Conservation (phyloP, 1,139 yeast species). For the Nadsonia commutata region DNA sequence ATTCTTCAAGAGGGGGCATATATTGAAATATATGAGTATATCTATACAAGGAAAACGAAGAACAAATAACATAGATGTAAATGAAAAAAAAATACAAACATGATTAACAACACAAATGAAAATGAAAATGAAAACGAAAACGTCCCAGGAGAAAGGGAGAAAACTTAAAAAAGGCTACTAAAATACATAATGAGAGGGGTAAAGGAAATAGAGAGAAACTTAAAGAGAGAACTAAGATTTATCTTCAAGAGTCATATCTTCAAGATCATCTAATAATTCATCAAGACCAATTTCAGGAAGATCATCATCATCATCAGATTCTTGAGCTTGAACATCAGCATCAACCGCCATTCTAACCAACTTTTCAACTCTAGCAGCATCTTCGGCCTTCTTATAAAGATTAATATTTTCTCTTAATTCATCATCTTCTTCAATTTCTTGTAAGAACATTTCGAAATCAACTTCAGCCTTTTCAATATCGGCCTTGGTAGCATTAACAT, state of each 20-base stretch:
- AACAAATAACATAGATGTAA: not conserved
- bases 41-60: not conserved
- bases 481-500: constrained; percentile 19
- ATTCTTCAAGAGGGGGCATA: not conserved
- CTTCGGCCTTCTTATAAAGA: constrained; percentile 46
- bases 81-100: not conserved
- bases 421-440: constrained; percentile 88
- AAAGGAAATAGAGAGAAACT: not conserved
- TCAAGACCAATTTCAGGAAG: constrained; percentile 31
- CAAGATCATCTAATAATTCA: constrained; percentile 51
- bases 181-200: not conserved
- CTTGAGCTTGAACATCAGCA: constrained; percentile 24
- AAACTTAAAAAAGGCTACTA: not conserved
- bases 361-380: constrained; percentile 22
- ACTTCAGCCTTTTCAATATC: constrained; percentile 70
- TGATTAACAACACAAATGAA: not conserved
- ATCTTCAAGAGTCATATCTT: constrained; percentile 73
- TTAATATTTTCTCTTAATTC: constrained; percentile 70
- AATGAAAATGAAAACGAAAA: not conserved
- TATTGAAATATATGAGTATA: not conserved
- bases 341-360: constrained; percentile 19
- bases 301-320: constrained; percentile 18
- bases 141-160: not conserved
- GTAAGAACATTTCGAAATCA: constrained; percentile 71
- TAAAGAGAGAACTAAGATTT: constrained; percentile 8